Evolutionary conservation across 441 rosid species (phyloP).

Genomic region (Sinapis alba): DNA sequence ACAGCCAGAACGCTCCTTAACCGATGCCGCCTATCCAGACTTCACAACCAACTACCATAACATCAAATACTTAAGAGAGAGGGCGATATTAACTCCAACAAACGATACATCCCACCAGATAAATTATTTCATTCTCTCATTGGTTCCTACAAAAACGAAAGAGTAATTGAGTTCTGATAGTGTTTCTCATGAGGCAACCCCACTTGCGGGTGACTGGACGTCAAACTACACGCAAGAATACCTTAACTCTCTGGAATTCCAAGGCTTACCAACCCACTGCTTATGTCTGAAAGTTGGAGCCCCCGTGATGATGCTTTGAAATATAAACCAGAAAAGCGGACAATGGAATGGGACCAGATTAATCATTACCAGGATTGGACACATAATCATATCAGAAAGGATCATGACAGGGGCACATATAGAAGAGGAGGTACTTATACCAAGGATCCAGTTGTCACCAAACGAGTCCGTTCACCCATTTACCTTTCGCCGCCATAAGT

Average conservation of each 20-base stretch:
- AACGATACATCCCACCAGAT: neutral
- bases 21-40: neutral
- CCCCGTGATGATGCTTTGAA: neutral
- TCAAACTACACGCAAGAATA: neutral
- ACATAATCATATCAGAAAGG: too few species aligned
- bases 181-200: neutral
- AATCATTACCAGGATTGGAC: too few species aligned
- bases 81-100: neutral
- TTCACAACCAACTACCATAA: neutral
- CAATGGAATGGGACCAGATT: neutral
- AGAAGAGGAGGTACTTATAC: too few species aligned
- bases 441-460: too few species aligned
- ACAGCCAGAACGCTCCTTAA: neutral
- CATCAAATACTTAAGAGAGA: neutral
- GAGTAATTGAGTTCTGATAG: neutral
- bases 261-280: neutral
- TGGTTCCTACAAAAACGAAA: neutral
- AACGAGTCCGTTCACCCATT: too few species aligned
- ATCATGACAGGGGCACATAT: too few species aligned
- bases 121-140: neutral
- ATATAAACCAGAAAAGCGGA: neutral
- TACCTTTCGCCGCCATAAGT: too few species aligned
- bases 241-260: neutral
- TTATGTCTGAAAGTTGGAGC: neutral
- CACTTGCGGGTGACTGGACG: neutral